Conservation (phyloP, 1,139 yeast species). For the Pichia sp. region DNA sequence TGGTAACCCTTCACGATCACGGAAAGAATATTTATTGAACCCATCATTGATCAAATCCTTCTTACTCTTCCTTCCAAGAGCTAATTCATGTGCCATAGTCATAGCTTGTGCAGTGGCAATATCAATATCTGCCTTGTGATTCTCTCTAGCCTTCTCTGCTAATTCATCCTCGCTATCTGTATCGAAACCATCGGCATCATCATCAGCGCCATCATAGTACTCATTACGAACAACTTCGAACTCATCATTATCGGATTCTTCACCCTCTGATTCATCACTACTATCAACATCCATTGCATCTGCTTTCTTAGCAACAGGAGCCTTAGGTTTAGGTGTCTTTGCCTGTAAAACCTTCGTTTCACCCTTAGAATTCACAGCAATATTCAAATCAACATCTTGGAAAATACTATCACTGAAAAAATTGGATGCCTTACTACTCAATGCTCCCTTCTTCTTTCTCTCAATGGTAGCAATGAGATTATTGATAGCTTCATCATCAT, state of each 20-base stretch:
- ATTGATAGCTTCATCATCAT: conserved; percentile 70
- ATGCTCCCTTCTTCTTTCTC: conserved; percentile 39
- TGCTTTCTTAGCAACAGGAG: neutral
- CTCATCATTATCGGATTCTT: conserved; percentile 17
- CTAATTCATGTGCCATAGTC: conserved; percentile 96
- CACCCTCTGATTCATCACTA: conserved; percentile 20
- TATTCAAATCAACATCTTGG: conserved; percentile 39
- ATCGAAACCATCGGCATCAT: conserved; percentile 37
- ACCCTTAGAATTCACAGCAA: conserved; percentile 16
- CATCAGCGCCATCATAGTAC: conserved; percentile 26
- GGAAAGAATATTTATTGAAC: conserved; percentile 82
- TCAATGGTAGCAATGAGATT: conserved; percentile 53
- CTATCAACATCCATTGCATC: conserved; percentile 14
- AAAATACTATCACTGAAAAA: conserved; percentile 80
- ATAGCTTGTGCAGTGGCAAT: conserved; percentile 93
- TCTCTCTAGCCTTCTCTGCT: conserved; percentile 33
- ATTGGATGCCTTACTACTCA: conserved; percentile 66
- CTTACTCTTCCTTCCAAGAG: conserved; percentile 77
- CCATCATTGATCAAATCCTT: conserved; percentile 87
- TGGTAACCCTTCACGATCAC: conserved; percentile 86
- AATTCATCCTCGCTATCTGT: conserved; percentile 46
- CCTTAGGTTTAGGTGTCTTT: conserved; percentile 12
- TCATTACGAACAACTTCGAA: conserved; percentile 51
- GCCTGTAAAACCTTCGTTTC: conserved; percentile 16
- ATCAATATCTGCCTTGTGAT: conserved; percentile 61